Percentiles rank a stretch among this genome's conserved stretches.
phyloP scores from a whole-genome alignment of 2,329 filamentous ascomycete genomes.

The Cladosporium sp. region DNA sequence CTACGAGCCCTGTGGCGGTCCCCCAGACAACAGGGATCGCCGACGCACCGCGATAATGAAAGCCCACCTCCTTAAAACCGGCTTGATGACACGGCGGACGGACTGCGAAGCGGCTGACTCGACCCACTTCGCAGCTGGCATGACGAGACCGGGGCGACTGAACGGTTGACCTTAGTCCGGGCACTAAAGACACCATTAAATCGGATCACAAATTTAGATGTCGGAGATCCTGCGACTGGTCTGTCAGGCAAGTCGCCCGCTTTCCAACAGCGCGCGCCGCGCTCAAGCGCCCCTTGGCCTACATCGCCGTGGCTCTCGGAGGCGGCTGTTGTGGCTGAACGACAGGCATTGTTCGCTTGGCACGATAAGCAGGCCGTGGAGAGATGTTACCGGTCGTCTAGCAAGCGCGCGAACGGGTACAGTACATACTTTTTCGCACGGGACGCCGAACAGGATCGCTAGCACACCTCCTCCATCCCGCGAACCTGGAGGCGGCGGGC shows the following conservation, averaged over 20 bases:
- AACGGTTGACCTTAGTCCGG: constrained; percentile 5
- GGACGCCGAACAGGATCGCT: not conserved
- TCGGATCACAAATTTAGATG: constrained; percentile 3
- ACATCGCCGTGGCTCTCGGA: not conserved
- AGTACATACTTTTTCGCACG: not conserved
- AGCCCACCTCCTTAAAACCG: constrained; percentile 4
- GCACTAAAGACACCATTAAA: not conserved
- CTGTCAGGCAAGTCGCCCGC: not conserved
- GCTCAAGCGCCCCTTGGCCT: not conserved
- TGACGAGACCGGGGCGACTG: constrained; percentile 2
- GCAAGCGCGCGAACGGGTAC: not conserved
- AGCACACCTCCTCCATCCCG: not conserved
- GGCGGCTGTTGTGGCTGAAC: not conserved
- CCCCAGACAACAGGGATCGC: constrained; percentile 5
- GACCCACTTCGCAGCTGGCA: not conserved
- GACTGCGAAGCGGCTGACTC: not conserved
- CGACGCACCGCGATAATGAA: not conserved
- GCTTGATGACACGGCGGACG: not conserved
- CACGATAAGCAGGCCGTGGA: not conserved
- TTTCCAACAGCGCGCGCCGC: not conserved
- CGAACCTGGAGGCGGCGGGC: not conserved
- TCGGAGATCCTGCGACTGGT: constrained; percentile 2
- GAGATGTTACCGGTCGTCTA: not conserved
- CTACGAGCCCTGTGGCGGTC: not conserved
- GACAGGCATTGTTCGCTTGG: not conserved